Conservation (phyloP, 768 basidiomycete species). For the Naganishia antarctica region DNA sequence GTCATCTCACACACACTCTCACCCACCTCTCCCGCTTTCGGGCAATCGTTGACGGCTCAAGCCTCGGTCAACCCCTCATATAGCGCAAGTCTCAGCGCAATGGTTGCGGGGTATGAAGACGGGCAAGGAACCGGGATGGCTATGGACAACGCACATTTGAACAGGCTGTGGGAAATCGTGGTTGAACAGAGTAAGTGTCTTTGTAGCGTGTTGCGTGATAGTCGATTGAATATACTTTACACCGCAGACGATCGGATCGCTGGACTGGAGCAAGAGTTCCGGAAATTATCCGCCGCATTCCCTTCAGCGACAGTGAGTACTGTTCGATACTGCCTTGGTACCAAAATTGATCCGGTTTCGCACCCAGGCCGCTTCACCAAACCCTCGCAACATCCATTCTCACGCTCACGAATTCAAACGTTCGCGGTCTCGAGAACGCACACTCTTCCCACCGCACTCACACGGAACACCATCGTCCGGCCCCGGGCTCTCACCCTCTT, state of each 20-base stretch:
- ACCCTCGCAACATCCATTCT: conserved; percentile 7
- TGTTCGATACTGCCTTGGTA: not conserved
- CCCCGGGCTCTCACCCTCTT: conserved; percentile 14
- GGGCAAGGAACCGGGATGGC: not conserved
- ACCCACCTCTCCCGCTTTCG: conserved; percentile 2
- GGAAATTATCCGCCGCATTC: conserved; percentile 7
- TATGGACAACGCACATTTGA: conserved; percentile 12
- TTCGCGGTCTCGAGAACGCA: conserved; percentile 13
- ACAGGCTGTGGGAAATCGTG: conserved; percentile 39
- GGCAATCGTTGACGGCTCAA: not conserved
- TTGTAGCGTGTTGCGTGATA: no score
- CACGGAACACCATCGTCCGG: conserved; percentile 1
- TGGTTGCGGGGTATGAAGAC: conserved; percentile 6
- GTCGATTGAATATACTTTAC: no score
- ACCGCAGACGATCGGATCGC: conserved; percentile 44
- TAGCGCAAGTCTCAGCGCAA: conserved; percentile 1
- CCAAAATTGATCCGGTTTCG: not conserved
- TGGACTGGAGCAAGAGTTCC: conserved; percentile 42
- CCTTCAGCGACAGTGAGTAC: conserved; percentile 3
- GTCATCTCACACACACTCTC: conserved; percentile 9
- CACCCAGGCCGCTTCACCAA: not conserved
- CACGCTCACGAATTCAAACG: conserved; percentile 12
- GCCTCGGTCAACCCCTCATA: not conserved
- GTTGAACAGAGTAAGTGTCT: conserved; percentile 40
- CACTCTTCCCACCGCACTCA: not conserved